These are phyloP conservation scores for Glycine tomentella DNA, from an alignment of 306 rosid genomes.

Conservation along the genomic window DNA sequence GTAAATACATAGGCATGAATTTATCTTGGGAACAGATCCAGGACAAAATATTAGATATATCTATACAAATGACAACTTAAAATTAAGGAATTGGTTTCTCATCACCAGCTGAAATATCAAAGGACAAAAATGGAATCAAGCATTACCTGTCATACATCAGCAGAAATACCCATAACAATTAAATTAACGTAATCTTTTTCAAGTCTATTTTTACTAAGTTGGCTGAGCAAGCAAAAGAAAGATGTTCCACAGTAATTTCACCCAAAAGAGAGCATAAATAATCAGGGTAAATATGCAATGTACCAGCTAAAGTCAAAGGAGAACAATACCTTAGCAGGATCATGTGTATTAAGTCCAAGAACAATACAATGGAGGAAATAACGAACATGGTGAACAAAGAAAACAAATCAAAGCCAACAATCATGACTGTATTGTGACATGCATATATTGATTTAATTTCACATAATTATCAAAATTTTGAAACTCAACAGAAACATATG, in stretches of 20 bases:
- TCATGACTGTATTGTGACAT: not conserved
- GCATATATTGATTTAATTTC: constrained; percentile 4
- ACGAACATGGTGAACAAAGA: not conserved
- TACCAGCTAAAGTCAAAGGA: constrained; percentile 22
- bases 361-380: constrained; percentile 17
- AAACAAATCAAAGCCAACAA: constrained; percentile 28
- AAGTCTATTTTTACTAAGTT: constrained; percentile 20
- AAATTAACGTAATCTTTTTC: constrained; percentile 1
- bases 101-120: constrained; percentile 29
- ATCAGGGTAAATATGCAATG: constrained; percentile 33
- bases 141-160: not conserved
- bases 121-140: constrained; percentile 27
- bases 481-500: constrained; percentile 14
- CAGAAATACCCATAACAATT: constrained; percentile 16
- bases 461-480: constrained; percentile 26
- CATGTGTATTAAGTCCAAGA: constrained; percentile 15
- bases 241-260: constrained; percentile 25
- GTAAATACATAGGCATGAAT: constrained; percentile 20
- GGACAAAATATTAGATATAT: constrained; percentile 19
- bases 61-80: constrained; percentile 37
- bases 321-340: constrained; percentile 7
- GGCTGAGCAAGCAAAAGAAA: constrained; percentile 15
- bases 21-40: not conserved
- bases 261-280: constrained; percentile 19
- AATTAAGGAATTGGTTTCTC: constrained; percentile 24